These are phyloP conservation scores for Boletus rubescentipes DNA, from an alignment of 768 basidiomycete species.

Conservation along the genomic window DNA sequence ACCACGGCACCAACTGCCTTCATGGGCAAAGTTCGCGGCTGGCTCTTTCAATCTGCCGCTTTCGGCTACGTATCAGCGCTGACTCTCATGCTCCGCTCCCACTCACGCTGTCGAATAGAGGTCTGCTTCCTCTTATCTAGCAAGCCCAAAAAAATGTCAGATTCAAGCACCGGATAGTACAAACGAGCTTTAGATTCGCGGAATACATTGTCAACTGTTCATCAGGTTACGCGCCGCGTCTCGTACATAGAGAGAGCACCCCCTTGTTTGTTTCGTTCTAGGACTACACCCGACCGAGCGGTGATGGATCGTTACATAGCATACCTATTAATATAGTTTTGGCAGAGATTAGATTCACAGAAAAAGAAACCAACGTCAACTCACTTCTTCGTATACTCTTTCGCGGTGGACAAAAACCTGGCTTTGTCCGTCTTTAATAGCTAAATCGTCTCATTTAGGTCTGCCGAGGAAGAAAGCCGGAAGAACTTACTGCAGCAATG, in stretches of 20 bases:
- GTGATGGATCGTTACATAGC: constrained; percentile 16
- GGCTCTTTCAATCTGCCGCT: constrained; percentile 21
- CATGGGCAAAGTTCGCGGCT: background rate
- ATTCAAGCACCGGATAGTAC: constrained; percentile 9
- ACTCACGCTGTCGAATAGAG: background rate
- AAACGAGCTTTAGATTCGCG: constrained; percentile 8
- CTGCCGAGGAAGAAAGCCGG: background rate
- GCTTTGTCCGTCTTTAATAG: constrained; percentile 72
- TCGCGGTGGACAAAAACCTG: constrained; percentile 76
- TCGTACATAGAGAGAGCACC: background rate
- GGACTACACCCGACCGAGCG: constrained; percentile 11
- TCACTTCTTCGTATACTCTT: constrained; percentile 84
- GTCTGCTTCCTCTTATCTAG: constrained; percentile 6
- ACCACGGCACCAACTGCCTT: constrained; percentile 1
- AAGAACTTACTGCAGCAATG: constrained; percentile 69
- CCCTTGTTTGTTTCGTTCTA: background rate
- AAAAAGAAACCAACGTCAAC: constrained; percentile 13
- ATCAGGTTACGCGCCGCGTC: constrained; percentile 1
- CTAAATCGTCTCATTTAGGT: constrained; percentile 36
- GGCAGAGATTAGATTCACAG: constrained; percentile 1
- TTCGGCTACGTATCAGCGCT: constrained; percentile 11
- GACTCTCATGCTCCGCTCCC: constrained; percentile 8
- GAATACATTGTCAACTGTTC: background rate
- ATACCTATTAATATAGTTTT: constrained; percentile 18
- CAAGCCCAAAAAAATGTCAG: background rate